phyloP scores from a whole-genome alignment of 164 flowering plant genomes.

The Macadamia tetraphylla region DNA sequence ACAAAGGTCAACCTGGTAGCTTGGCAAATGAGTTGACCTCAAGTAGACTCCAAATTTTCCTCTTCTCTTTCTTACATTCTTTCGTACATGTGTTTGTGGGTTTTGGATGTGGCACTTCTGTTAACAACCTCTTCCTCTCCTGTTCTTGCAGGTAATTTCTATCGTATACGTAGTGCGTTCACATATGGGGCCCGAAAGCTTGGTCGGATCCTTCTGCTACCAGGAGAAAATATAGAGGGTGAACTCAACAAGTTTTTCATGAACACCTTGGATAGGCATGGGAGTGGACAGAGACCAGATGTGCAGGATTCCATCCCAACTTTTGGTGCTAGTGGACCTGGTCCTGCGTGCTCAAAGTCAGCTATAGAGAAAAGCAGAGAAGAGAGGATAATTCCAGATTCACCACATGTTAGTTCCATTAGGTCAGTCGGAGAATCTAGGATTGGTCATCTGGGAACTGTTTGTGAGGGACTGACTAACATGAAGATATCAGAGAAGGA shows the following conservation, averaged over 20 bases:
- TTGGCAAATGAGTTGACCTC: too few species aligned
- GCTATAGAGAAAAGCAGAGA: slow-evolving; percentile 9
- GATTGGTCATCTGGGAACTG: not conserved
- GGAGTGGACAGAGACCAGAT: slow-evolving; percentile 26
- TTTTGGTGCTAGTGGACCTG: slow-evolving; percentile 16
- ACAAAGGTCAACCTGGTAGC: too few species aligned
- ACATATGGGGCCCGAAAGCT: slow-evolving; percentile 70
- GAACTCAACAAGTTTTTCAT: slow-evolving; percentile 47
- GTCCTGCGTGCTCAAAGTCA: slow-evolving; percentile 11
- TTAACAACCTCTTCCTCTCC: too few species aligned
- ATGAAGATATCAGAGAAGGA: slow-evolving; percentile 7
- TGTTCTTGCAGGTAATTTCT: slow-evolving; percentile 48
- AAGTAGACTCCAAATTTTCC: too few species aligned
- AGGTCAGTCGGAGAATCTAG: slow-evolving; percentile 1
- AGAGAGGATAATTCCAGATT: not conserved
- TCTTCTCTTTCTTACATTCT: not conserved
- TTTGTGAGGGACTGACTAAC: slow-evolving; percentile 8
- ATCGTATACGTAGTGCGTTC: slow-evolving; percentile 73
- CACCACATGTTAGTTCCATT: slow-evolving; percentile 1
- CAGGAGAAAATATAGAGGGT: slow-evolving; percentile 30
- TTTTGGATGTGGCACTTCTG: too few species aligned
- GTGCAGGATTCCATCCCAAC: slow-evolving; percentile 16
- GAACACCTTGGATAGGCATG: slow-evolving; percentile 48
- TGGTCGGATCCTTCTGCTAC: slow-evolving; percentile 42
- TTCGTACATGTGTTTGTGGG: not conserved